Base-by-base conservation (phyloP, 495 filamentous ascomycete species). In the Friedmanniomyces endolithicus region DNA sequence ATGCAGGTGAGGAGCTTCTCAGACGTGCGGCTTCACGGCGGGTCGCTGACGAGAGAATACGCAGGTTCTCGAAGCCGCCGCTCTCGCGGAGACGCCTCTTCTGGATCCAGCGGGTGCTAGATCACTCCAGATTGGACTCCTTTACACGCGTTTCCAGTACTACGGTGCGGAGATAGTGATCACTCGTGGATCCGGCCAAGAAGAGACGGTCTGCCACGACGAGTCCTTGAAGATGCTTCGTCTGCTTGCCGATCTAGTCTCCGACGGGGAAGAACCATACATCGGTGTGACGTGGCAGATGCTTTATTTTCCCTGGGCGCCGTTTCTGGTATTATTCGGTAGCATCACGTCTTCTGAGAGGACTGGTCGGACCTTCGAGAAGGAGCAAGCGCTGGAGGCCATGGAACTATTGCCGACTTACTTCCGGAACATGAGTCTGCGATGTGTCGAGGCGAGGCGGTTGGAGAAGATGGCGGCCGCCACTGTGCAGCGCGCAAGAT, bases 31-130 rank as follows among this genome's bases (percentile, higher is more conserved):
- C n/a, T 16, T 23, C 23, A 1, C 2, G 23, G 25, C 22, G 17
- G 12, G 34, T 31, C 11, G 29, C 34, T 19, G 29, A 12, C 8
- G 2, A 25, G 27, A 31, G 27, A 9, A 3, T 31, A 14, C 11
- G 11, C 20, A 58, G 56, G 34, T 47, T 25, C 56, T 58, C n/a
- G 41, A 54, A 27, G 56, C 56, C 9, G 41, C 41, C 43, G n/a
- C 40, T 17, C 11, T 53, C 14, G 50, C 50, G 6, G 56, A 58
- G 20, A 45, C 29, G 33, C 56, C 56, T 7, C 23, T 58, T 4
- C 25, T 58, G 4, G 31, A 46, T 35, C n/a, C 39, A 0, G 22
- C 45, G 17, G 33, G n/a, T 17, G 40, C 20, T 16, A 14, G 7
- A 1, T 46, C 56, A 7, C 25, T 58, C 12, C 16, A 53, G 9